Evolutionary conservation across 2,329 filamentous ascomycete species (phyloP), one percentile per base, ranked within the genome.

Genomic region (Aspergillus intermedius): DNA sequence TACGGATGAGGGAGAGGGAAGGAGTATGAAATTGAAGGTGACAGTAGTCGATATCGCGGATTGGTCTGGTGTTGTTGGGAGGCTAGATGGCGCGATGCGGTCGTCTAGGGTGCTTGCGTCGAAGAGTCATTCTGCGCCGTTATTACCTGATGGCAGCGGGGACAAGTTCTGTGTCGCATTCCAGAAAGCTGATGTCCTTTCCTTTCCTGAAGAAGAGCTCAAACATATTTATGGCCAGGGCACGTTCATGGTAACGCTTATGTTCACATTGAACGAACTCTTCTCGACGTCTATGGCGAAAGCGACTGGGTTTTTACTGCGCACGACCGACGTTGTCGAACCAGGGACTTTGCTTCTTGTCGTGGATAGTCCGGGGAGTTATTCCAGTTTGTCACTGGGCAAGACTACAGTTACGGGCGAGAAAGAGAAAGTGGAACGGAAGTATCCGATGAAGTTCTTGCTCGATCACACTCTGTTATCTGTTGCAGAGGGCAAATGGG

Each of bases 181-280:
- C 53, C 62, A 67, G 13, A 75, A 78, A 47, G 58, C 70, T 23
- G 79, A 84, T 58, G 62, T 82, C 3, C 69, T 84, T 1, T 60
- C 62, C 2, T 58, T 72, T 8, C 57, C 70, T 0, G 61, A 70
- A 3, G 52, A 63, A 1, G 61, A 67, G 2, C 54, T 80, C 1
- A 57, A 71, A 32, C 73, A 52, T 30, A 37, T 73, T 10, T 40
- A 72, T 5, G 48, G 13, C 22, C 42, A 7, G 4, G 44, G 2
- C 48, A 62, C 78, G 8, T 57, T 77, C 3, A 70, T 96, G 1
- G 74, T 95, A 12, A 95, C 91, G 0, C 72, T 97, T 10, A 81
- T 97, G 70, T 98, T 97, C 75, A 96, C 91, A 0, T 79, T 97
- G 42, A 97, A 97, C 67, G 93, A 98, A 70, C 82, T 98, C 0